phyloP scores from a whole-genome alignment of 495 filamentous ascomycete genomes.

The Aspergillus haitiensis region DNA sequence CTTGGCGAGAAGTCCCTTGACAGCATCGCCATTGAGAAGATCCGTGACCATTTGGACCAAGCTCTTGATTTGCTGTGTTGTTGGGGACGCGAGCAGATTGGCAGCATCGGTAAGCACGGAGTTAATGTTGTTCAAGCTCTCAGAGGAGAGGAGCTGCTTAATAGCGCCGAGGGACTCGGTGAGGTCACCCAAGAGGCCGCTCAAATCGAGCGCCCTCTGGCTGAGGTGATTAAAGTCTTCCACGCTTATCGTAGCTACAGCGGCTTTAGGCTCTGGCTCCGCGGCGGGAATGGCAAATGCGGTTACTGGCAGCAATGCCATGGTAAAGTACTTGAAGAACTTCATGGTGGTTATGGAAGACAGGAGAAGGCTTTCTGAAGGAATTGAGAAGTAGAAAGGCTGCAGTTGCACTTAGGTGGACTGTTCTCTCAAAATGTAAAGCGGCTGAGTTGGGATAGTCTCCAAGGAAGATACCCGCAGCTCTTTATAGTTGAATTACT shows the following conservation, averaged over 20 bases:
- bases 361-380: background rate
- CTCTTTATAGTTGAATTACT: slow-evolving; percentile 15
- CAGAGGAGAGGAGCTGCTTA: slow-evolving; percentile 14
- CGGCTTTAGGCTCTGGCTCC: slow-evolving; percentile 16
- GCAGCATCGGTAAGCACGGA: slow-evolving; percentile 4
- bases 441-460: background rate
- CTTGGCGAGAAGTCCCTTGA: slow-evolving; percentile 10
- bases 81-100: slow-evolving; percentile 10
- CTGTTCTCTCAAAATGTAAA: background rate
- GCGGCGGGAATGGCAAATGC: slow-evolving; percentile 11
- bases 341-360: slow-evolving; percentile 10
- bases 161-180: slow-evolving; percentile 11
- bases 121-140: slow-evolving; percentile 23
- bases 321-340: slow-evolving; percentile 20
- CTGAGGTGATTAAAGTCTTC: slow-evolving; percentile 10
- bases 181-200: slow-evolving; percentile 14
- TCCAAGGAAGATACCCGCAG: slow-evolving; percentile 3
- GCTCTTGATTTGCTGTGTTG: slow-evolving; percentile 14
- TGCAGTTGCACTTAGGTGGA: slow-evolving; percentile 1
- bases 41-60: slow-evolving; percentile 6
- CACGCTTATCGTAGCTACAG: background rate
- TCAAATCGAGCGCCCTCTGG: slow-evolving; percentile 7
- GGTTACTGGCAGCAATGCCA: slow-evolving; percentile 18
- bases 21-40: slow-evolving; percentile 12
- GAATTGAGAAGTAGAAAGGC: background rate